A percentile compares a stretch with the other conserved stretches of the same genome.
Conservation (phyloP, 73 alveolate genomes). For the Paramecium biaurelia region DNA sequence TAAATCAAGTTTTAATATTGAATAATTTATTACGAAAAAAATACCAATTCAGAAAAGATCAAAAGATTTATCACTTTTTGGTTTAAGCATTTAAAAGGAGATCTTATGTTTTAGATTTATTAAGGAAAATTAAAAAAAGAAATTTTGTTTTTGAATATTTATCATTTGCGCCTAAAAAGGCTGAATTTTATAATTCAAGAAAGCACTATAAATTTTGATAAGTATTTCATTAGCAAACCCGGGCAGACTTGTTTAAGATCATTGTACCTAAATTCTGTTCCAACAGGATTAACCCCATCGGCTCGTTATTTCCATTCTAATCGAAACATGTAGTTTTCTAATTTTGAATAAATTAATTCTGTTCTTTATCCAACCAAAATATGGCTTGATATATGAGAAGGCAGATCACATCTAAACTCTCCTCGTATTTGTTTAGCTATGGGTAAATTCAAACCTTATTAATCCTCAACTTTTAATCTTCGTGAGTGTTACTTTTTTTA, state of each 20-base stretch:
- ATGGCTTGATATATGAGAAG: slow-evolving; percentile 3
- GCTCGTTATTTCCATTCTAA: neutral
- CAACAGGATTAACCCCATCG: neutral
- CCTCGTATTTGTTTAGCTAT: neutral
- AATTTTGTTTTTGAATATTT: neutral
- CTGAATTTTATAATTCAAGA: neutral
- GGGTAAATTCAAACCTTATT: neutral
- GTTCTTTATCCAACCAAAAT: neutral
- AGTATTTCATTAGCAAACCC: neutral
- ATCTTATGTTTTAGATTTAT: too few relatives aligned
- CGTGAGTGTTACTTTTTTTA: neutral
- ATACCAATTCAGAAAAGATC: too few relatives aligned
- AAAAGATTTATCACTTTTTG: too few relatives aligned
- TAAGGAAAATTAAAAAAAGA: too few relatives aligned
- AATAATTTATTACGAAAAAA: too few relatives aligned
- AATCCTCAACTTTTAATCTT: neutral
- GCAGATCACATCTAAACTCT: neutral
- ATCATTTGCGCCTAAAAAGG: neutral
- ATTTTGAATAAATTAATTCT: neutral
- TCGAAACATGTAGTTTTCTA: neutral
- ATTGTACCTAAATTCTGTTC: neutral
- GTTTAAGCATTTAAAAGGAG: too few relatives aligned
- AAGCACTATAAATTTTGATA: neutral
- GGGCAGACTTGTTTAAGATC: neutral
- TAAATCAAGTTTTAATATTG: too few relatives aligned